Base-by-base conservation (phyloP, 345 rosid genomes). In the Hypericum androsaemum region DNA sequence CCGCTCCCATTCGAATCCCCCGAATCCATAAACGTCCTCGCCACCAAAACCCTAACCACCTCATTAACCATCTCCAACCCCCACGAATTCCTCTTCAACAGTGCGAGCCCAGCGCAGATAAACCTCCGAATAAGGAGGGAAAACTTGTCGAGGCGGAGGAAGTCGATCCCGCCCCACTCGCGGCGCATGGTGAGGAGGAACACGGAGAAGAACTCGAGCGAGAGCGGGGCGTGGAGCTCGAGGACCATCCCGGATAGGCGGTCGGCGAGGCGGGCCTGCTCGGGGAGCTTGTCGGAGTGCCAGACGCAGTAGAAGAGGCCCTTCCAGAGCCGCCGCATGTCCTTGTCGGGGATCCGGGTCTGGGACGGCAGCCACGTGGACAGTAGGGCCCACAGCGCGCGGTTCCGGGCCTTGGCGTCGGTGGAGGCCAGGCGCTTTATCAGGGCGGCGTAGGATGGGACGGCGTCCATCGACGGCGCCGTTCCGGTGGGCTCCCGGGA, bases 291-390 rank as follows among this genome's bases (percentile, higher is more conserved):
- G 59, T 92, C 98, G 47, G 98, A 73, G 64, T 88, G 96, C 98
- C 98, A 92, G 45, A 92, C 73, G 64, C 98, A 92, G 71, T 92
- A 92, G 76, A 92, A 92, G 53, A 92, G 80, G 8, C 95, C 98
- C 62, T 84, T 87, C 98, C 98, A 92, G 1, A 92, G 74, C 79
- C 77, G 81, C 82, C 71, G 83, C 86, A 92, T 80, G 41, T 80
- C 86, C 7, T 88, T 86, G 37, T 81, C 95, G 12, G 84, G 38
- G 66, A 92, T 45, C 16, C 64, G 53, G 3, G 79, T 43, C 43
- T 78, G 95, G 7, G 74, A 64, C 0, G 94, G 98, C 47, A 92
- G 77, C 98, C 98, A 88, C 8, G 63, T 68, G 37, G 67, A 55
- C 56, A 92, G 69, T 52, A 88, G 71, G 38, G 67, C 54, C 41